Evolutionary conservation across 2,329 filamentous ascomycete species (phyloP), one percentile per base, ranked within the genome.

Genomic region (Dactylellina haptotyla): DNA sequence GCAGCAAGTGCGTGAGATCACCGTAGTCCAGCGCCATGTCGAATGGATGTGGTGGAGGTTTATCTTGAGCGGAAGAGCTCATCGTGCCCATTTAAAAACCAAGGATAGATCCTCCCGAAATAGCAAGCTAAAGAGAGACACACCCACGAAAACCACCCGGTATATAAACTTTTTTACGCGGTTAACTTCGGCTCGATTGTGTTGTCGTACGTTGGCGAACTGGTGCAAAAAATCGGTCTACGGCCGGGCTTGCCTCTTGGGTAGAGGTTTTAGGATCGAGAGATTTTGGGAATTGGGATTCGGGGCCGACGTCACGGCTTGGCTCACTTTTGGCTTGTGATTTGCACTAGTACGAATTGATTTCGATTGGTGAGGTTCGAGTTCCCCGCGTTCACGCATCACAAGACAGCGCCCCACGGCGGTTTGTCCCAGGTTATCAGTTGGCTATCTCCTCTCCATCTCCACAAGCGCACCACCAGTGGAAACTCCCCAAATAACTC

Each of bases 1-100:
- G 93, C 45, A 98, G 88, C 76, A 98, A 87, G 80, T 96, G 88
- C 16, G 86, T 84, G 32, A 88, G 84, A 66, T 85, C 84, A 75
- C 88, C 88, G 77, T 88, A 84, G 56, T 81, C 80, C 10, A 85
- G 83, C 12, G 86, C 86, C 86, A 87, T 84, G 83, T 82, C 57
- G 67, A 56, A 50, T 25, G 23, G 45, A 53, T 67, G 48, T 28
- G 62, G 53, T 26, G 41, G 54, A 23, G 25, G n/a, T 34, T 23
- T 9, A 41, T 59, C 54, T 23, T 69, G 64, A 59, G 50, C 41
- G 30, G 66, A 41, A 23, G 39, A 66, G 54, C 61, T 34, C 61
- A 66, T 73, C 30, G 59, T 58, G 51, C 62, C 62, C 62, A 66
- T 73, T 59, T 45, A 48, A 14, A 23, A 48, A 48, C 12, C 12